Conservation (phyloP, 352 stramenopile genomes). For the Globisporangium irregulare region DNA sequence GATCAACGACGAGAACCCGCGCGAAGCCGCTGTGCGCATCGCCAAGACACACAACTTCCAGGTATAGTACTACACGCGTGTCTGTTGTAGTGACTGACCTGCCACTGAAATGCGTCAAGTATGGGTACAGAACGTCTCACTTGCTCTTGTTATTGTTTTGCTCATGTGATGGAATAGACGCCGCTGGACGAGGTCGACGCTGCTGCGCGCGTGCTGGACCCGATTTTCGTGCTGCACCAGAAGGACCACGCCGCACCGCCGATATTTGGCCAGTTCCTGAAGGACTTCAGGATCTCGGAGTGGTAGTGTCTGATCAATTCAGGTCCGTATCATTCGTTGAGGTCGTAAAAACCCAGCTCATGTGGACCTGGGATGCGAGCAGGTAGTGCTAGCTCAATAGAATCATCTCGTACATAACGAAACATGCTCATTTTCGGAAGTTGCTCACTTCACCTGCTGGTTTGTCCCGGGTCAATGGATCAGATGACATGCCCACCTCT, state of each 20-base stretch:
- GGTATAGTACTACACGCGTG: slow-evolving; percentile 19
- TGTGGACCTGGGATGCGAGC: too few relatives aligned
- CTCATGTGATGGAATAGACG: slow-evolving; percentile 48
- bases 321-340: too few relatives aligned
- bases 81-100: too few relatives aligned
- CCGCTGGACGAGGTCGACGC: slow-evolving; percentile 95
- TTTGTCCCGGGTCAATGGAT: neutral
- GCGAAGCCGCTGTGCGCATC: slow-evolving; percentile 89
- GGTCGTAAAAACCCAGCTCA: too few relatives aligned
- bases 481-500: neutral
- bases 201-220: slow-evolving; percentile 91
- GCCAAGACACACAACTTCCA: slow-evolving; percentile 92
- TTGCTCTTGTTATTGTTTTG: neutral
- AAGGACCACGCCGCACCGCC: slow-evolving; percentile 34
- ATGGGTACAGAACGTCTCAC: neutral
- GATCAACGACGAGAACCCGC: slow-evolving; percentile 97
- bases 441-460: neutral
- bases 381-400: neutral
- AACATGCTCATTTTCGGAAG: neutral
- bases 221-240: slow-evolving; percentile 85
- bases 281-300: slow-evolving; percentile 73
- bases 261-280: slow-evolving; percentile 68
- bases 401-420: neutral
- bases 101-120: neutral
- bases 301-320: slow-evolving; percentile 38